Conservation (phyloP, 2,329 filamentous ascomycete species). For the Neonectria ditissima region DNA sequence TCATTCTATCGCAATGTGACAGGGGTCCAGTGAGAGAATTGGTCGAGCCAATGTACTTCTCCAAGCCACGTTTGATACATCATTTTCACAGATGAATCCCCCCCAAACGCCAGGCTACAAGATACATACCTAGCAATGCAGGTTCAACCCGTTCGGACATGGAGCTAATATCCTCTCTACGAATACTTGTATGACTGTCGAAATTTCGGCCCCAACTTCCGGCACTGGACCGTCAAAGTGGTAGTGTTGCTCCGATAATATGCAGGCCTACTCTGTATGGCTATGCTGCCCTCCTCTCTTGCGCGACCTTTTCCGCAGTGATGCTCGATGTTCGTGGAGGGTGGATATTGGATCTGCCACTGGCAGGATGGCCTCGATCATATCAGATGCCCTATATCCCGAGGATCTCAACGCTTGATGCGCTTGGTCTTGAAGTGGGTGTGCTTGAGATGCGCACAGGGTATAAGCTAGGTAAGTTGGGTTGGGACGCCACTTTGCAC, state of each 20-base stretch:
- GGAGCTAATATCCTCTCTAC: conserved; percentile 1
- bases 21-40: conserved; percentile 1
- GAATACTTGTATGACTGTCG: neutral
- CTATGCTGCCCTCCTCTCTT: neutral
- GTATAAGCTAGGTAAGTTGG: neutral
- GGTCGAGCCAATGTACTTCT: neutral
- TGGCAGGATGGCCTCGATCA: conserved; percentile 11
- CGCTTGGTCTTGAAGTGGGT: neutral
- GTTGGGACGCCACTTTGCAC: neutral
- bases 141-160: neutral
- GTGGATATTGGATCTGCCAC: neutral
- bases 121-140: neutral
- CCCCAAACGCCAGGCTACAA: neutral
- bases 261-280: no score
- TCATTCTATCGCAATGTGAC: neutral
- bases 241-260: neutral
- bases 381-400: neutral
- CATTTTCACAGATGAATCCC: neutral
- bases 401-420: conserved; percentile 7
- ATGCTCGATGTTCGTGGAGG: neutral
- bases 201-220: neutral
- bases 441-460: neutral
- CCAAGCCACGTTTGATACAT: conserved; percentile 7
- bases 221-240: neutral
- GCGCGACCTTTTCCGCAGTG: neutral